Evolutionary conservation across 441 rosid genomes (phyloP).

Genomic region (Raphanus hybrid): DNA sequence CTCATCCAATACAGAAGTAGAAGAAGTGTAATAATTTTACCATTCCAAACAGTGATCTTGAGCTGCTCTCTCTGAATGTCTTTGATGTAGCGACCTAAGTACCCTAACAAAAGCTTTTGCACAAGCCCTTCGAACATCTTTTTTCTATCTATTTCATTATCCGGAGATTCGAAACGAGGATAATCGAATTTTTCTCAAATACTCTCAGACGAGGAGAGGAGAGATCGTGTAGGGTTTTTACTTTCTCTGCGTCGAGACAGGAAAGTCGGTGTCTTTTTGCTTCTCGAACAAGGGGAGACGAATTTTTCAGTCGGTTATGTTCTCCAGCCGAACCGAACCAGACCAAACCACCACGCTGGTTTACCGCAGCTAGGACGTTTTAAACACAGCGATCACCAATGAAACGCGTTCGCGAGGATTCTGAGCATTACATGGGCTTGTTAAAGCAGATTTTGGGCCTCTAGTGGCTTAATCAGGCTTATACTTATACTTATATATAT

Average conservation of each 20-base stretch:
- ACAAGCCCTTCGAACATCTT: conserved; percentile 79
- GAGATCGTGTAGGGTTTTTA: conserved; percentile 35
- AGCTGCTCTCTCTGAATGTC: conserved; percentile 82
- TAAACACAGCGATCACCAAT: conserved; percentile 4
- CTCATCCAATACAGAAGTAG: conserved; percentile 23
- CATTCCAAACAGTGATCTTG: conserved; percentile 81
- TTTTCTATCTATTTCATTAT: conserved; percentile 8
- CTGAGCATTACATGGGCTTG: conserved; percentile 13
- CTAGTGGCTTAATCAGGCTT: background rate
- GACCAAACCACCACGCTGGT: conserved; percentile 6
- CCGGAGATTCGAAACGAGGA: background rate
- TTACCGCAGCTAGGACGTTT: conserved; percentile 22
- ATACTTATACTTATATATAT: background rate
- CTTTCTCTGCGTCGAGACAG: conserved; percentile 26
- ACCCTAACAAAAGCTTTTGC: conserved; percentile 69
- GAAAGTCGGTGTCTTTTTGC: background rate
- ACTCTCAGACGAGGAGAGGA: conserved; percentile 12
- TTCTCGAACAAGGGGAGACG: background rate
- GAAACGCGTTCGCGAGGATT: conserved; percentile 1
- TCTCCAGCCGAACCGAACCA: conserved; percentile 10
- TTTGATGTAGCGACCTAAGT: conserved; percentile 86
- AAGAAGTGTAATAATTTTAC: conserved; percentile 24
- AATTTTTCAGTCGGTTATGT: conserved; percentile 24
- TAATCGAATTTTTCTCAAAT: background rate
- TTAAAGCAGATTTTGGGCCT: conserved; percentile 13